phyloP scores from a whole-genome alignment of 306 rosid species.

The Neltuma alba region DNA sequence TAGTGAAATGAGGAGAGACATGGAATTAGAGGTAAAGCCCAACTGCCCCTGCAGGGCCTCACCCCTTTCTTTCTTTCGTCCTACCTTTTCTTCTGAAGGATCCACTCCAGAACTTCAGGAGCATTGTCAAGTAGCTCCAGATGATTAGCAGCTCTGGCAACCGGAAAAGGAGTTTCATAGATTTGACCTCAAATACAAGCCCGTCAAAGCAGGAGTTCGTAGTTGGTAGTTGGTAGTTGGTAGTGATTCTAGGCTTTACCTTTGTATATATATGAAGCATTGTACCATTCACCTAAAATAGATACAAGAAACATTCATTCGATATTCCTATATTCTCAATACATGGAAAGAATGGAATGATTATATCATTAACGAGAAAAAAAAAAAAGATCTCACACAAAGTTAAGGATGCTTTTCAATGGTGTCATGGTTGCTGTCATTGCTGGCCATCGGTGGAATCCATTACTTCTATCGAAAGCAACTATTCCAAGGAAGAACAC shows the following conservation, averaged over 20 bases:
- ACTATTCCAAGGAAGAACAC: background rate
- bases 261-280: too few relatives aligned
- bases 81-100: background rate
- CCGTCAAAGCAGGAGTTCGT: background rate
- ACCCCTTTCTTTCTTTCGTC: background rate
- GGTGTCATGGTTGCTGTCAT: background rate
- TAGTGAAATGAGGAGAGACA: background rate
- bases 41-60: background rate
- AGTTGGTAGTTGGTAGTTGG: too few relatives aligned
- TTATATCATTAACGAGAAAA: background rate
- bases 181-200: background rate
- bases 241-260: too few relatives aligned
- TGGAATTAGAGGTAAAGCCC: background rate
- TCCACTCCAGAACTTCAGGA: background rate
- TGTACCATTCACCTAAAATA: too few relatives aligned
- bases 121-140: background rate
- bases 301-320: too few relatives aligned
- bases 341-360: background rate
- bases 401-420: background rate
- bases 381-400: background rate
- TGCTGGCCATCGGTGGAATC: background rate
- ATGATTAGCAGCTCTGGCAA: background rate
- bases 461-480: background rate
- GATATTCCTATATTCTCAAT: too few relatives aligned
- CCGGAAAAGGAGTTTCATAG: background rate